Base-by-base conservation (phyloP, 169 alveolate species). In the Plasmodium cynomolgi region DNA sequence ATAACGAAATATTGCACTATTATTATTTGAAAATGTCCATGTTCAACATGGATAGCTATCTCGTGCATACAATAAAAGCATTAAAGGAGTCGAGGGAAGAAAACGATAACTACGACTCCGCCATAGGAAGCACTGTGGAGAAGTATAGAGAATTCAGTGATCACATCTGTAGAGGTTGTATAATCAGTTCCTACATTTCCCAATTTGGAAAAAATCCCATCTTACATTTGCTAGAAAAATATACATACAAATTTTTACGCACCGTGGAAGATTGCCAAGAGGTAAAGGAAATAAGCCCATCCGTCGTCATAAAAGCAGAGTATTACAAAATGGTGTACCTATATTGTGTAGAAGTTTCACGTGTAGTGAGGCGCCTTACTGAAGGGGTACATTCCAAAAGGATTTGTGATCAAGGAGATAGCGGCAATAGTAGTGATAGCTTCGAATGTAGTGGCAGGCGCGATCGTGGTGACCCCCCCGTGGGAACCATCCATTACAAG, bases 11-110 rank as follows among this genome's bases (percentile, higher is more conserved):
- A 23, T 37, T 90, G 33, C 83, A 90, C 50, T 80, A 81, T 11
- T 80, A 79, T 68, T 90, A 90, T 80, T 34, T 90, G 33, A 90
- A 90, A 90, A 80, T 90, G 83, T 80, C 84, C 26, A 13, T 50
- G 50, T 90, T 90, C 72, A 80, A 90, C 62, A 34, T 80, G 44
- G 90, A 90, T 41, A 62, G 47, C 47, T 90, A 31, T 17, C 82
- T 44, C 73, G 23, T 80, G 3, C 94, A 90, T 29, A 29, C 90
- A 29, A 37, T 90, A 80, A 68, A 68, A 9, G 31, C 37, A 26
- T 68, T 68, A 68, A 79, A 80, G 1, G 56, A 29, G 13, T 62
- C 83, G 73, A 50, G 72, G 41, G 26, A 72, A 15, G 73, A 80
- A 80, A 56, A 80, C 3, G 39, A 39, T 34, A 62, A 81, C 50